Base-by-base conservation (phyloP, 2,329 filamentous ascomycete genomes). In the Malbranchea zuffiana region DNA sequence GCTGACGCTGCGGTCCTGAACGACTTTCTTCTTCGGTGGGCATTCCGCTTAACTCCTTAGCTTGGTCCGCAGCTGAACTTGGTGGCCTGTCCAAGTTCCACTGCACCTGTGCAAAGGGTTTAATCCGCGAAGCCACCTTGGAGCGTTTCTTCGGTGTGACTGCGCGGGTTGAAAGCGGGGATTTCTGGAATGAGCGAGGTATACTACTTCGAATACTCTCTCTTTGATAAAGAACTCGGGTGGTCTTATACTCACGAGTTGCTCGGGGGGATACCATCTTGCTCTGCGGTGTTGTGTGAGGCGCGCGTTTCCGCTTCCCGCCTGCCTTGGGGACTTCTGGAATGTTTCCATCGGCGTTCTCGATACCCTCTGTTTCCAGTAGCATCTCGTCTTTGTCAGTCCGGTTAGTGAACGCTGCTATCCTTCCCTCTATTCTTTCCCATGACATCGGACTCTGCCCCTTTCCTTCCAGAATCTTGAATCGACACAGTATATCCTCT, bases 51-150 rank as follows among this genome's bases (percentile, higher is more conserved):
- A n/a, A n/a, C n/a, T n/a, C n/a, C 3, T 30, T 30, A 24, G n/a
- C 19, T 6, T 18, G 16, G n/a, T 19, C 11, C 6, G 24, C 8
- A 27, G 36, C 20, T 1, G 35, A 29, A 6, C 20, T 31, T n/a
- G 10, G 17, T 15, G 23, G 24, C 11, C 13, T 41, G 2, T 48
- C 47, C 11, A 53, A 13, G 12, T 49, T 43, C 19, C 41, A 45
- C 21, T 51, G 43, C 6, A 61, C 37, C 26, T 45, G 47, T 3
- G 56, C 52, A 32, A 61, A 61, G 2, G 59, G 53, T 6, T 56
- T 46, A 19, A 61, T 61, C 13, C 19, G 26, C 25, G 20, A 6
- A 3, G 12, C 11, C 7, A 15, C 25, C 13, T 24, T 26, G 4
- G n/a, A 18, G 3, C 13, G 25, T 12, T 39, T 33, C 26, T 28